These are phyloP conservation scores for Erodium chrysanthum DNA, from an alignment of 441 rosid species.

Conservation along the genomic window DNA sequence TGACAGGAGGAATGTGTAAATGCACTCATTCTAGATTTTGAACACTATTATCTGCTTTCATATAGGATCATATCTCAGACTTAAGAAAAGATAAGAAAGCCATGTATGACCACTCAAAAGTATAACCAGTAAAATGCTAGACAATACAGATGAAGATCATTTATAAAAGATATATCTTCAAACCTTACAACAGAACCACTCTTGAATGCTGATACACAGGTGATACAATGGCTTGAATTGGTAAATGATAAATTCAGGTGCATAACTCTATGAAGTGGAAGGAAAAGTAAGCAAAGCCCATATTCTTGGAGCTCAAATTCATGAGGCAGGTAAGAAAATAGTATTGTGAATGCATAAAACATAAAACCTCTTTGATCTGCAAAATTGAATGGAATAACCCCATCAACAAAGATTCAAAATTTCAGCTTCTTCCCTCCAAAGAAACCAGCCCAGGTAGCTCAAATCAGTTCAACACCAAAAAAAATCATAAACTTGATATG, in stretches of 20 bases:
- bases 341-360: not conserved
- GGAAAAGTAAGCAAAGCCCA: not conserved
- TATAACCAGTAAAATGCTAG: not conserved
- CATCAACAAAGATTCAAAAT: conserved; percentile 13
- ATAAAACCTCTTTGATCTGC: conserved; percentile 23
- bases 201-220: not conserved
- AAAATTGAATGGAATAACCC: conserved; percentile 7
- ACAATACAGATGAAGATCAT: not conserved
- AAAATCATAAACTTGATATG: not conserved
- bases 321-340: not conserved
- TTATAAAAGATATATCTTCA: not conserved
- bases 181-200: not conserved
- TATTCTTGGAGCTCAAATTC: not conserved
- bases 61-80: not conserved
- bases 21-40: not conserved
- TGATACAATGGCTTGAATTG: not conserved
- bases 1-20: not conserved
- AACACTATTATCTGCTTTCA: too few species aligned
- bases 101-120: not conserved
- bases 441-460: conserved; percentile 11
- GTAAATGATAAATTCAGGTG: not conserved
- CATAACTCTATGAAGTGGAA: not conserved
- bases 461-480: conserved; percentile 17
- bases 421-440: conserved; percentile 17
- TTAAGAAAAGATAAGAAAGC: not conserved